A percentile compares a stretch with the other conserved stretches of the same genome.
phyloP scores from a whole-genome alignment of 768 basidiomycete species.

The Mycena epipterygia region DNA sequence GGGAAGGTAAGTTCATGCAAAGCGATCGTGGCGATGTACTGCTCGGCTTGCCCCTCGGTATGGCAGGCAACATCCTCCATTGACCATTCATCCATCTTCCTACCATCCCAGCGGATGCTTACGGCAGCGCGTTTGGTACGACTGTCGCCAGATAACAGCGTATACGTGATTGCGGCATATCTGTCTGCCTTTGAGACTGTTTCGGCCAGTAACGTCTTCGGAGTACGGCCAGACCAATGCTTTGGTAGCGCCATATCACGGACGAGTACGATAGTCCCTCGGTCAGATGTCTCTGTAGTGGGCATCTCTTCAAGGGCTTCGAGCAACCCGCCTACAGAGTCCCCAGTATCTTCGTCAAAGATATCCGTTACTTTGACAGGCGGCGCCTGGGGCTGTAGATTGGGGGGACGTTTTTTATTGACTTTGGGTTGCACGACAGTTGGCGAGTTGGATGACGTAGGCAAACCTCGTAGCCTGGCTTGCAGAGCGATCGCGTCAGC shows the following conservation, averaged over 20 bases:
- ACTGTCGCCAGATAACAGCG: constrained; percentile 73
- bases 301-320: constrained; percentile 79
- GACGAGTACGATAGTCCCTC: constrained; percentile 66
- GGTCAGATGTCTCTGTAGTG: constrained; percentile 64
- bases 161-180: constrained; percentile 82
- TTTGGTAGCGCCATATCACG: constrained; percentile 88
- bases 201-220: constrained; percentile 80
- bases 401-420: constrained; percentile 27
- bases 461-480: constrained; percentile 51
- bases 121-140: constrained; percentile 82
- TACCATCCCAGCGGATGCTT: constrained; percentile 80
- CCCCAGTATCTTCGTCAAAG: constrained; percentile 67
- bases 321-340: constrained; percentile 73
- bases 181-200: constrained; percentile 76
- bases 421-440: constrained; percentile 1
- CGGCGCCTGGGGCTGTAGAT: constrained; percentile 13
- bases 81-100: constrained; percentile 71
- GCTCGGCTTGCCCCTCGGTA: constrained; percentile 84
- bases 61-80: constrained; percentile 92
- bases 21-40: constrained; percentile 90
- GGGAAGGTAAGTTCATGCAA: constrained; percentile 84
- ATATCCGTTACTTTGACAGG: constrained; percentile 50
- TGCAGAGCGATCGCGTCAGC: constrained; percentile 60
- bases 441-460: not conserved
- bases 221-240: constrained; percentile 85